Base-by-base conservation (phyloP, 2,329 filamentous ascomycete genomes). In the Ophiostoma perfectum region DNA sequence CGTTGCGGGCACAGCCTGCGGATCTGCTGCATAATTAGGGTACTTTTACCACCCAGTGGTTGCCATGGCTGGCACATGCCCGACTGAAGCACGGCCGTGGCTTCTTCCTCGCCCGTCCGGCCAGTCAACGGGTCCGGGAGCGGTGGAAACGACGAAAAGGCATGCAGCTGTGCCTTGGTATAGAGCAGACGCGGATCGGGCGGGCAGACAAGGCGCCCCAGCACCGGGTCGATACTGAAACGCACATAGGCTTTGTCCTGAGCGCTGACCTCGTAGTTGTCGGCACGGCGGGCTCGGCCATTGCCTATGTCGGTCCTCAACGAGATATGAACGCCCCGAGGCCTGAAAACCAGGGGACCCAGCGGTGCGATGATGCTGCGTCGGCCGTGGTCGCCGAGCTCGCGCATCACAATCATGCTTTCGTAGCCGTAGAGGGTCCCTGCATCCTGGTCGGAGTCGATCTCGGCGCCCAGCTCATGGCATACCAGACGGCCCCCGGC, bases 61-160 rank as follows among this genome's bases (percentile, higher is more conserved):
- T 68, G 72, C 82, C 83, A 86, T 0, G 84, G 83, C 44, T 84
- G 82, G 45, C 81, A 83, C 1, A 76, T 75, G 0, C 81, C 84
- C 0, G 85, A 84, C 3, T 75, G 72, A 0, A 90, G 76, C 39
- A 79, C 80, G 1, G 79, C 75, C 0, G 87, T 70, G 0, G 86
- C 82, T 74, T 89, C 86, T 73, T 90, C 88, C 0, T 80, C 82
- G 0, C 88, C 88, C 0, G 86, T 90, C 0, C 81, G 78, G 0
- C 80, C 77, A 0, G 87, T 90, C 0, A 90, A 78, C 0, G 78
- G 76, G 73, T 90, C 88, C 0, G 84, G 82, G 0, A 90, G 49
- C 0, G 81, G 72, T 42, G 82, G 85, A 16, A 49, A 49, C 0
- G 87, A 87, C 0, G 88, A 90, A 4, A 81, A 75, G 0, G 87